These are phyloP conservation scores for Isabelozyma pseudorhagii DNA, from an alignment of 805 yeast species.

Conservation along the genomic window DNA sequence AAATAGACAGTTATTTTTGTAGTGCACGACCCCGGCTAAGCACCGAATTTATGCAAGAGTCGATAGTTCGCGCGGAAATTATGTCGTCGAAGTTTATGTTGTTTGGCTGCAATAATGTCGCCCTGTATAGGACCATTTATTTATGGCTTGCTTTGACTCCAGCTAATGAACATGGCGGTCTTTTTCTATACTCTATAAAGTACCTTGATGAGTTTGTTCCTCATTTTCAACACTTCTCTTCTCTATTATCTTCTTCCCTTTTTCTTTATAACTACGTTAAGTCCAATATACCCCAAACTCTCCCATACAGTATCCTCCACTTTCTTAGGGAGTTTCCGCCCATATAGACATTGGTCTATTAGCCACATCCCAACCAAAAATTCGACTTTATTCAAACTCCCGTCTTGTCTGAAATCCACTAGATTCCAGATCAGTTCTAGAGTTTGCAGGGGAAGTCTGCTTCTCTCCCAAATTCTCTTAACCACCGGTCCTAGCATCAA, in stretches of 20 bases:
- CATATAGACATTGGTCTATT: constrained; percentile 93
- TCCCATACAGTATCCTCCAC: constrained; percentile 76
- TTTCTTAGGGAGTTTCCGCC: constrained; percentile 77
- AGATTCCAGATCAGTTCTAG: constrained; percentile 62
- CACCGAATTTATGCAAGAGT: too few species aligned
- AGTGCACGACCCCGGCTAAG: not conserved
- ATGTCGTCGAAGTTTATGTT: not conserved
- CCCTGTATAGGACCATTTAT: too few species aligned
- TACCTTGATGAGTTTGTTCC: not conserved
- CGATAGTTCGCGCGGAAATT: not conserved
- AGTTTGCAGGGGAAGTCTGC: constrained; percentile 63
- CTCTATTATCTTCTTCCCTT: constrained; percentile 17
- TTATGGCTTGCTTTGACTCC: too few species aligned
- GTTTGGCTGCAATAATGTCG: too few species aligned
- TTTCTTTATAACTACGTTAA: constrained; percentile 36
- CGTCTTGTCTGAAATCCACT: constrained; percentile 66
- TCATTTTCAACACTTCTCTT: not conserved
- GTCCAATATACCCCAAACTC: constrained; percentile 57
- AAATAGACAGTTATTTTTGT: not conserved
- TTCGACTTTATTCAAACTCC: constrained; percentile 73
- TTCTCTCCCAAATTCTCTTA: constrained; percentile 75
- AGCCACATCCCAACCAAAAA: constrained; percentile 98
- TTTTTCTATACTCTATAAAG: not conserved
- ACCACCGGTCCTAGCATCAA: constrained; percentile 63
- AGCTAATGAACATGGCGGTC: too few species aligned